Base-by-base conservation (phyloP, 179 eudicot genomes). In the Gypsophila paniculata region DNA sequence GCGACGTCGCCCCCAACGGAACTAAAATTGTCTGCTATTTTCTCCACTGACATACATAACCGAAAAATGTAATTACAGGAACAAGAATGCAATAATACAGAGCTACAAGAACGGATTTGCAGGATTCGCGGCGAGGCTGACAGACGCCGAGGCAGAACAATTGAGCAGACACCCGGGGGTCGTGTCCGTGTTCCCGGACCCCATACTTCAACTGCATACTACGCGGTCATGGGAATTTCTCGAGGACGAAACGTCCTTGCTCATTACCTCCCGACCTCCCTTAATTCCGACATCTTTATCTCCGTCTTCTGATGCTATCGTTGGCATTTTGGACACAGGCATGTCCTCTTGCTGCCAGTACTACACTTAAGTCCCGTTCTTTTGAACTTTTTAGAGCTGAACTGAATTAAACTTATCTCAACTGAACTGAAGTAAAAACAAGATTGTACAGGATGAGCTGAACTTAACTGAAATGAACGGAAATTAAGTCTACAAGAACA, bases 201-300 rank as follows among this genome's bases (percentile, higher is more conserved):
- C 88, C 15, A 38, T 85, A 42, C 73, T 87, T 23, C 67, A 87
- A 48, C 86, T 89, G 12, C 96, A 89, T 71, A 87, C 96, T 1
- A 87, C 93, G 0, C 86, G 85, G 32, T 88, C 90, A 6, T 89
- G 91, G 96, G 86, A 89, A 51, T 90, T 89, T 76, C 74, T 90
- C 67, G 69, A 78, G 55, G 76, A 77, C 26, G 83, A 82, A 73
- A 80, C 87, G 36, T 69, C 73, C 42, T 38, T 77, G 11, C 63
- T 78, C 51, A 75, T 66, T 18, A 69, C 74, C 23, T 76, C 81
- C 39, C 71, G 34, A 23, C 66, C 78, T 0, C 77, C 18, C 15
- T 58, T 81, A 6, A 46, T n/a, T 29, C 25, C 23, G 44, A 54
- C 26, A 19, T 46, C 51, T 2, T 19, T 72, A 5, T 64, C 81